Base-by-base conservation (phyloP, 108 stramenopile genomes). In the Pseudonitzschia multistriata region DNA sequence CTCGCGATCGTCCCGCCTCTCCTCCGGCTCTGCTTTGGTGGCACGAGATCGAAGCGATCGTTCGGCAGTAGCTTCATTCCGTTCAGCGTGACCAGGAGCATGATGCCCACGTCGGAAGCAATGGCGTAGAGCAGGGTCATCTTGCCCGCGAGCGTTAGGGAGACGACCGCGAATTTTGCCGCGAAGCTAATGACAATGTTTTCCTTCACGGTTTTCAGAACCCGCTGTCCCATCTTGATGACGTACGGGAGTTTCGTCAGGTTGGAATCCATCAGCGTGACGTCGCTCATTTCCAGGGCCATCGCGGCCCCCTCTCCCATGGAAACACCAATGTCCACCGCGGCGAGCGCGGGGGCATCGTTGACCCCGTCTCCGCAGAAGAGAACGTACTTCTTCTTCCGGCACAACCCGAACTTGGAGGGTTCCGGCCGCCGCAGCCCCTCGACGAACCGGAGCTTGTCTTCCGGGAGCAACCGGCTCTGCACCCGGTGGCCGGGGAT, bases 251-350 rank as follows among this genome's bases (percentile, higher is more conserved):
- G 78, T 57, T 92, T 95, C 11, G 74, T 66, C 25, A 95, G 67
- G 39, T 87, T 77, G 22, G 86, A 86, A 71, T 95, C 94, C 89
- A 95, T 90, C 22, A 95, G 75, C 10, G 94, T 91, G 5, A 95
- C 83, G 69, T 95, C 91, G 55, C 85, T 84, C 81, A 89, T 90
- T 85, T 98, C 98, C 81, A 96, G 87, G 17, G 99, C 99, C 62
- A 98, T 81, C 3, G 96, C 94, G 24, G 99, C 97, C 8, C 99
- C 99, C 39, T 85, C 81, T 8, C 98, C 98, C 97, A 99, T 98
- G 10, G 98, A 96, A 25, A 97, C 93, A 19, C 96, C 94, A 10
- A 99, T 89, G 68, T 99, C 94, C 21, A 94, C 94, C 13, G 82
- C 67, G 36, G 94, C 95, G 1, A 99, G 84, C 11, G 97, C 97